Conservation (phyloP, 1,284 basidiomycete species). For the Takashimella koratensis region DNA sequence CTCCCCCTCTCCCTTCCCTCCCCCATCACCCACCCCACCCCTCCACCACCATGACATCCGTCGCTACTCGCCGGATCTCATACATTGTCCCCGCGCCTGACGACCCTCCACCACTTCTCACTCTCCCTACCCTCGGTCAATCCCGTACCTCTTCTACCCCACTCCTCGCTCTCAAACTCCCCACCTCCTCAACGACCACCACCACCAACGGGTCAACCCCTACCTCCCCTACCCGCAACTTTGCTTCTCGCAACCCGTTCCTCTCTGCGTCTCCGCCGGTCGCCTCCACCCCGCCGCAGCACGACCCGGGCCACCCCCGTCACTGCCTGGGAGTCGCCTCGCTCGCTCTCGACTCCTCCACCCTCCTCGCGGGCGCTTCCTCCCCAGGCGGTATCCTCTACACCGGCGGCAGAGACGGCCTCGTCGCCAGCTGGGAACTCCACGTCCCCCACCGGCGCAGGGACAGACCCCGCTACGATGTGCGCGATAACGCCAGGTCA, state of each 20-base stretch:
- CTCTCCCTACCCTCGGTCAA: slow-evolving; percentile 63
- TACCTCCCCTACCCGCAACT: slow-evolving; percentile 8
- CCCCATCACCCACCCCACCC: not conserved
- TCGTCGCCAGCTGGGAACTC: slow-evolving; percentile 88
- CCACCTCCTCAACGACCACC: slow-evolving; percentile 52
- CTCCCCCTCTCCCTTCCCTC: not conserved
- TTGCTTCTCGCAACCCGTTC: slow-evolving; percentile 31
- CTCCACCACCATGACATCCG: slow-evolving; percentile 17
- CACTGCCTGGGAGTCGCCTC: slow-evolving; percentile 85
- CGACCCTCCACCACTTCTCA: slow-evolving; percentile 61
- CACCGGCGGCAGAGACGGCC: slow-evolving; percentile 86
- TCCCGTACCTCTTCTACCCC: slow-evolving; percentile 48
- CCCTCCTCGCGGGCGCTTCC: slow-evolving; percentile 60
- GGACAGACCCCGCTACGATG: slow-evolving; percentile 44
- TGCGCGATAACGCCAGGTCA: slow-evolving; percentile 19
- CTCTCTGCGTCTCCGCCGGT: slow-evolving; percentile 13
- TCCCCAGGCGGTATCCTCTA: slow-evolving; percentile 89
- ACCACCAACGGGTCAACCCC: slow-evolving; percentile 16
- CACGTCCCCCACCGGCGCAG: slow-evolving; percentile 59
- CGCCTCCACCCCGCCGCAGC: slow-evolving; percentile 8
- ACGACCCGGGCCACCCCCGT: slow-evolving; percentile 58
- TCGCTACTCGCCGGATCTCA: slow-evolving; percentile 60
- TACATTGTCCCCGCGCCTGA: slow-evolving; percentile 76
- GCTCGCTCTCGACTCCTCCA: slow-evolving; percentile 79
- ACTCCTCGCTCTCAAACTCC: slow-evolving; percentile 57